phyloP scores from a whole-genome alignment of 306 rosid species.

The Cucurbita maxima region DNA sequence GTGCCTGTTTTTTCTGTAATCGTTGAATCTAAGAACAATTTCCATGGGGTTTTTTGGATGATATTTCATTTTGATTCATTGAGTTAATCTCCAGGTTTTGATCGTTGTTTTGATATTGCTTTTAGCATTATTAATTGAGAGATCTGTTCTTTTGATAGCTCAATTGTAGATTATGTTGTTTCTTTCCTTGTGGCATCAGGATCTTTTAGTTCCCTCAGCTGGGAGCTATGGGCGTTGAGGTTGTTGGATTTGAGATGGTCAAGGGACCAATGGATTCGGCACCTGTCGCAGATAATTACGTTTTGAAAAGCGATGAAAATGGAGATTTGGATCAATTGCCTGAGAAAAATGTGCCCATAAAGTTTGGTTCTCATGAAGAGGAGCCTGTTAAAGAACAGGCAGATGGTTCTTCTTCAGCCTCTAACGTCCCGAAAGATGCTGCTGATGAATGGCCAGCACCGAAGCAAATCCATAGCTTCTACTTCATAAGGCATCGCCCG shows the following conservation, averaged over 20 bases:
- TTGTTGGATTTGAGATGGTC: conserved; percentile 78
- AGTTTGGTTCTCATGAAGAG: conserved; percentile 80
- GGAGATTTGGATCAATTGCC: conserved; percentile 38
- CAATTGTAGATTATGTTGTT: background rate
- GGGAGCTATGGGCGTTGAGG: conserved; percentile 60
- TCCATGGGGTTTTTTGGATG: background rate
- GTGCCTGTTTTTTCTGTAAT: background rate
- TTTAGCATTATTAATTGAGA: conserved; percentile 7
- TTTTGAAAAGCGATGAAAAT: conserved; percentile 34
- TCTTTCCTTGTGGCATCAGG: conserved; percentile 19
- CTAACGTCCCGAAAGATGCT: conserved; percentile 47
- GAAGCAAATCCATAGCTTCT: conserved; percentile 64
- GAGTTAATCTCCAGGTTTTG: too few relatives aligned
- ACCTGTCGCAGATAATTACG: conserved; percentile 31
- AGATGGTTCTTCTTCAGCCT: conserved; percentile 27
- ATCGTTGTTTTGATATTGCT: background rate
- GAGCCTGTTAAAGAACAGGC: conserved; percentile 46
- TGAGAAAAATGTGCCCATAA: conserved; percentile 37
- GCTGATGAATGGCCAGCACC: conserved; percentile 95
- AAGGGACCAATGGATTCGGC: conserved; percentile 43
- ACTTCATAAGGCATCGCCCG: conserved; percentile 46
- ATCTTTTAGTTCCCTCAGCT: conserved; percentile 17
- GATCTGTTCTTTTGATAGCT: conserved; percentile 4
- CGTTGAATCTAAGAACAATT: background rate
- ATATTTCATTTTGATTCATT: too few relatives aligned